Evolutionary conservation across 495 filamentous ascomycete species (phyloP).

Genomic region (Aspergillus saccharolyticus): DNA sequence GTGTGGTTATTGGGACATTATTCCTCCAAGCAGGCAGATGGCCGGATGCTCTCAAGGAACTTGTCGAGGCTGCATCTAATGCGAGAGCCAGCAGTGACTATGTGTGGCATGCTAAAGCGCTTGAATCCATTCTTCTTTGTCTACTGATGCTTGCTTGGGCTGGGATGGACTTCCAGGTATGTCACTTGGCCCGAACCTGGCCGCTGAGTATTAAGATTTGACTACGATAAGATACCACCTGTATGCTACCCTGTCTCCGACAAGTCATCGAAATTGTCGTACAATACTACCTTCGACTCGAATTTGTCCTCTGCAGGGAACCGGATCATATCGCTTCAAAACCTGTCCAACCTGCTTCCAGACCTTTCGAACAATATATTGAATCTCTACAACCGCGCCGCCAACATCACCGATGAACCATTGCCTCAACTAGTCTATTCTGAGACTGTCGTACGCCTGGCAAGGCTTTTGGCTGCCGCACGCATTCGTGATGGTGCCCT

Average conservation of each 20-base stretch:
- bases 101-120: slow-evolving; percentile 92
- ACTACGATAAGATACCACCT: slow-evolving; percentile 48
- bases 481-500: slow-evolving; percentile 65
- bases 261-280: slow-evolving; percentile 43
- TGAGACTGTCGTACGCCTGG: slow-evolving; percentile 75
- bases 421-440: slow-evolving; percentile 76
- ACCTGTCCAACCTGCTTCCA: slow-evolving; percentile 58
- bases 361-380: slow-evolving; percentile 79
- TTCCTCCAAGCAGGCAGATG: slow-evolving; percentile 86
- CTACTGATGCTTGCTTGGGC: slow-evolving; percentile 82
- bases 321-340: slow-evolving; percentile 54
- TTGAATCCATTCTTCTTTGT: slow-evolving; percentile 79
- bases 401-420: slow-evolving; percentile 71
- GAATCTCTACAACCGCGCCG: slow-evolving; percentile 71
- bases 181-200: neutral
- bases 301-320: slow-evolving; percentile 38
- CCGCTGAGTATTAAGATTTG: neutral
- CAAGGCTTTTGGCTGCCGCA: slow-evolving; percentile 65
- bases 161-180: slow-evolving; percentile 78
- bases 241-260: slow-evolving; percentile 57
- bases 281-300: slow-evolving; percentile 41
- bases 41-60: slow-evolving; percentile 82
- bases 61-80: slow-evolving; percentile 70
- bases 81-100: slow-evolving; percentile 82
- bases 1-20: slow-evolving; percentile 76